phyloP scores from a whole-genome alignment of 2,329 filamentous ascomycete genomes.

The Pseudogymnoascus sp. region DNA sequence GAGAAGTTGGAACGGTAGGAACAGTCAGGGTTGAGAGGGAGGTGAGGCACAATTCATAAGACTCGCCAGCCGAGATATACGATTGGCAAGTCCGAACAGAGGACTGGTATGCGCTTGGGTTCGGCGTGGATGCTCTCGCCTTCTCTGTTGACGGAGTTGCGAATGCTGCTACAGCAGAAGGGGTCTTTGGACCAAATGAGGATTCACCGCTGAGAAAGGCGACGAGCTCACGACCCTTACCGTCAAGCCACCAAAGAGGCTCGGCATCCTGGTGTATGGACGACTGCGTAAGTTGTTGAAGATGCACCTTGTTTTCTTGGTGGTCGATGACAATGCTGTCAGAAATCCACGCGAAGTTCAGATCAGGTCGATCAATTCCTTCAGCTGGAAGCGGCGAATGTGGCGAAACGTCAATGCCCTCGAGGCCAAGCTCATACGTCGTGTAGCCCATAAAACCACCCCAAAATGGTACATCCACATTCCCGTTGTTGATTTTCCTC shows the following conservation, averaged over 20 bases:
- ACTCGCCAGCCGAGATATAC: conserved; percentile 31
- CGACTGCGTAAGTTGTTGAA: conserved; percentile 44
- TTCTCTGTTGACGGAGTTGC: neutral
- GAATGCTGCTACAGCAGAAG: neutral
- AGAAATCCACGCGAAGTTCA: conserved; percentile 55
- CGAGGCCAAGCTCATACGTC: conserved; percentile 59
- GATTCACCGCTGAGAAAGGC: neutral
- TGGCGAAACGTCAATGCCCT: conserved; percentile 38
- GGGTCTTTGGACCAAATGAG: neutral
- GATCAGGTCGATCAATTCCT: conserved; percentile 40
- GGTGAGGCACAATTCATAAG: conserved; percentile 35
- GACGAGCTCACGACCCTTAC: neutral
- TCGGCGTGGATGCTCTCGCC: neutral
- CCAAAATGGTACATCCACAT: conserved; percentile 48
- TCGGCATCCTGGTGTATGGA: neutral
- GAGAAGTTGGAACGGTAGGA: neutral
- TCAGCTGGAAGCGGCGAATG: conserved; percentile 16
- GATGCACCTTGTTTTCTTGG: conserved; percentile 41
- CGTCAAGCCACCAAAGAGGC: neutral
- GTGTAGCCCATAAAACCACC: conserved; percentile 62
- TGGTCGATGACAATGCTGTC: conserved; percentile 59
- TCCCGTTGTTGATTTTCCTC: conserved; percentile 31
- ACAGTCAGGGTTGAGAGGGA: conserved; percentile 24
- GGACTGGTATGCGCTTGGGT: conserved; percentile 24
- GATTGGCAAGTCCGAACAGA: conserved; percentile 30